Percentiles rank a stretch among this genome's conserved stretches.
Conservation (phyloP, 768 basidiomycete genomes). For the Mycena vulgaris region DNA sequence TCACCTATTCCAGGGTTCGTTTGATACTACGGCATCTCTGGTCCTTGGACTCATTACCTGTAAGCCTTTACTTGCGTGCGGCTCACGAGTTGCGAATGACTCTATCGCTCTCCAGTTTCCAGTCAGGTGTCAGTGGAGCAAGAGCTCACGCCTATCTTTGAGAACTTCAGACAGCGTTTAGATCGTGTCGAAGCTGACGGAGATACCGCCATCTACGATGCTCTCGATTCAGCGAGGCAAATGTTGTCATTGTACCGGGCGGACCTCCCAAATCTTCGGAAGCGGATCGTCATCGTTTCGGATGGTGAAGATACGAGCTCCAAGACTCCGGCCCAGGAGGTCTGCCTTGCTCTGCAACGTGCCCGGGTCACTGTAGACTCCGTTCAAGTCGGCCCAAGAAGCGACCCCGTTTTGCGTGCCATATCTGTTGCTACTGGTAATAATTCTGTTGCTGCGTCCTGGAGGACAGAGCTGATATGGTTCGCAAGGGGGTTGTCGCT, state of each 20-base stretch:
- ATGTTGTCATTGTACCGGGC: no score
- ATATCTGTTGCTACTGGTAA: slow-evolving; percentile 1
- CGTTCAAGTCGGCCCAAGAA: background rate
- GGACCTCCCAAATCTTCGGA: no score
- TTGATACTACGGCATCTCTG: slow-evolving; percentile 44
- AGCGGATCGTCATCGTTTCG: no score
- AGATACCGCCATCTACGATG: slow-evolving; percentile 47
- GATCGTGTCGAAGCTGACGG: slow-evolving; percentile 38
- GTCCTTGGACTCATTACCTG: slow-evolving; percentile 47
- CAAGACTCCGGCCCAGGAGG: no score
- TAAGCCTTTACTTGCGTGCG: slow-evolving; percentile 23
- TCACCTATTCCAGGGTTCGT: slow-evolving; percentile 47
- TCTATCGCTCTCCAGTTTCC: slow-evolving; percentile 40
- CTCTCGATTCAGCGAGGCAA: slow-evolving; percentile 41
- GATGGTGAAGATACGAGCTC: no score
- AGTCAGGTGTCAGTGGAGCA: slow-evolving; percentile 34
- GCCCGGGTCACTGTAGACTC: background rate
- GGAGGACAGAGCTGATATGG: no score
- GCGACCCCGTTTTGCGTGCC: background rate
- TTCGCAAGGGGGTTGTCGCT: background rate
- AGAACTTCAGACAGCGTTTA: slow-evolving; percentile 38
- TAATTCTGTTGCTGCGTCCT: background rate
- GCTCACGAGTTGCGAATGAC: background rate
- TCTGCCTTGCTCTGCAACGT: no score
- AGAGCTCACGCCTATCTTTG: no score